phyloP scores from a whole-genome alignment of 2,329 filamentous ascomycete genomes.

The Trichophaea hybrida region DNA sequence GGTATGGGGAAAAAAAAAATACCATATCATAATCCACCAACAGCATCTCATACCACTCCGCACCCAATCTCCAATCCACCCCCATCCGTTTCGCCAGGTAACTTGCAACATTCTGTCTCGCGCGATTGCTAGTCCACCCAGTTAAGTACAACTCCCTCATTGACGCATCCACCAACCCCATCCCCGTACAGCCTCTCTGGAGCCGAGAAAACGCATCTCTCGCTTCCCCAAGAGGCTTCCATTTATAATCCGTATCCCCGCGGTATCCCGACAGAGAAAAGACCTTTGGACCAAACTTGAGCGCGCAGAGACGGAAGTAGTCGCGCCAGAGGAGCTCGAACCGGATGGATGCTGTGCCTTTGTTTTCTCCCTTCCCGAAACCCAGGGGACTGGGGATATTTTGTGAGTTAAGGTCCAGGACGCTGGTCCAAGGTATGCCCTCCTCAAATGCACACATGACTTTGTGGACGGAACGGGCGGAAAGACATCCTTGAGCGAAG shows the following conservation, averaged over 20 bases:
- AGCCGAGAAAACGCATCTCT: slow-evolving; percentile 41
- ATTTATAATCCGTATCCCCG: slow-evolving; percentile 36
- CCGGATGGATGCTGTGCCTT: slow-evolving; percentile 53
- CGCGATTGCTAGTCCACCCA: slow-evolving; percentile 64
- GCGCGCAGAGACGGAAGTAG: slow-evolving; percentile 63
- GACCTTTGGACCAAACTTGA: slow-evolving; percentile 51
- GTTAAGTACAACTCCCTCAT: slow-evolving; percentile 61
- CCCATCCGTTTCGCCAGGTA: slow-evolving; percentile 59
- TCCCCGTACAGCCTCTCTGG: slow-evolving; percentile 54
- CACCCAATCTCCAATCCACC: slow-evolving; percentile 67
- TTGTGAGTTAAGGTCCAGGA: slow-evolving; percentile 11
- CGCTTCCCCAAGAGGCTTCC: slow-evolving; percentile 33
- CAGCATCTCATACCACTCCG: slow-evolving; percentile 67
- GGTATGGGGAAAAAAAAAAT: no score
- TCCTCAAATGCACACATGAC: slow-evolving; percentile 56
- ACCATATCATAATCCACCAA: slow-evolving; percentile 61
- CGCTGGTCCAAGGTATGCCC: slow-evolving; percentile 32
- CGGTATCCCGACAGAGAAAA: slow-evolving; percentile 53
- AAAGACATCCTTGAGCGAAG: slow-evolving; percentile 56
- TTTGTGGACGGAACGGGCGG: slow-evolving; percentile 56
- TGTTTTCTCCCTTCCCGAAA: slow-evolving; percentile 56
- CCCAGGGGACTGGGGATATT: slow-evolving; percentile 32
- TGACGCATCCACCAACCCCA: slow-evolving; percentile 62
- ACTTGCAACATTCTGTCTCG: slow-evolving; percentile 60
- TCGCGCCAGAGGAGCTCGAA: slow-evolving; percentile 67